Conservation (phyloP, 441 rosid genomes). For the Aleurites moluccanus region DNA sequence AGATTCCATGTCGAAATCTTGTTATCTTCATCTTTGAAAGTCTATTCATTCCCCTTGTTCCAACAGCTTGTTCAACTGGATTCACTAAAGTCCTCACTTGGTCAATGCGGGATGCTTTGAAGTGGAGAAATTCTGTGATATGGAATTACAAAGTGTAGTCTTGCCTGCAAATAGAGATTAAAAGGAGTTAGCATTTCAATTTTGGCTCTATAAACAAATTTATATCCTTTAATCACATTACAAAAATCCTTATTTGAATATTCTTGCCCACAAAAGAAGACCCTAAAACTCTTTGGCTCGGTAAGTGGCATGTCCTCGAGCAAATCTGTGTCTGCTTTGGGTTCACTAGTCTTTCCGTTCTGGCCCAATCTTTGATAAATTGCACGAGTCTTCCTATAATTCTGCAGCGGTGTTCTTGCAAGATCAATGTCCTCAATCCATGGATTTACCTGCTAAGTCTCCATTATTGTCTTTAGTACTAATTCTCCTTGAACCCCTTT, state of each 20-base stretch:
- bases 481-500: conserved; percentile 77
- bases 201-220: conserved; percentile 6
- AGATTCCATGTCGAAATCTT: conserved; percentile 91
- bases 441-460: conserved; percentile 80
- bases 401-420: conserved; percentile 70
- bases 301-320: conserved; percentile 86
- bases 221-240: background rate
- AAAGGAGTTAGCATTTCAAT: background rate
- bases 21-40: conserved; percentile 71
- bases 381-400: conserved; percentile 62
- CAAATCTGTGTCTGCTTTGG: conserved; percentile 60
- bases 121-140: conserved; percentile 65
- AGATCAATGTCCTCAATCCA: conserved; percentile 87
- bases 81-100: conserved; percentile 76
- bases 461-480: conserved; percentile 62
- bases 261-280: conserved; percentile 95
- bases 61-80: conserved; percentile 88
- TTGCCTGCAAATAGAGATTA: conserved; percentile 49
- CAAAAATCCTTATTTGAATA: conserved; percentile 53
- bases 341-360: conserved; percentile 47
- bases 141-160: conserved; percentile 72
- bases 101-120: conserved; percentile 68
- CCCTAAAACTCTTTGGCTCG: conserved; percentile 78
- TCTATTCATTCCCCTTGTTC: conserved; percentile 80
- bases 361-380: conserved; percentile 79